These are phyloP conservation scores for Ephemerocybe angulata DNA, from an alignment of 768 basidiomycete species.

Conservation along the genomic window DNA sequence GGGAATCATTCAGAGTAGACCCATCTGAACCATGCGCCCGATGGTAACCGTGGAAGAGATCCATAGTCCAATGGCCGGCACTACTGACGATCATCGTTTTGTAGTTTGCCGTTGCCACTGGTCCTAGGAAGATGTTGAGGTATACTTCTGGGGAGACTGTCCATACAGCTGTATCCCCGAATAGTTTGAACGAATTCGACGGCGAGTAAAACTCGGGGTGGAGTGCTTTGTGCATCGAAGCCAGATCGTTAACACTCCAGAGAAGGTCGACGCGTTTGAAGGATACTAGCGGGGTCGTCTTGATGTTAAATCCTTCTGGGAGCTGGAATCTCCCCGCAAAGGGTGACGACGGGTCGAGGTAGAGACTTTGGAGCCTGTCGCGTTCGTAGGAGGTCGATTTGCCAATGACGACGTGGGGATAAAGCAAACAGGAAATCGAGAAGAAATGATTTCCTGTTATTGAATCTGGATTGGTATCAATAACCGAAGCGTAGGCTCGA, in stretches of 20 bases:
- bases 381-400: conserved; percentile 31
- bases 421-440: conserved; percentile 62
- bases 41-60: conserved; percentile 38
- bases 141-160: conserved; percentile 51
- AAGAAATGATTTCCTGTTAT: conserved; percentile 74
- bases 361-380: conserved; percentile 59
- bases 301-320: conserved; percentile 53
- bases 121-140: conserved; percentile 44
- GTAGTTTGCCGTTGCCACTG: conserved; percentile 50
- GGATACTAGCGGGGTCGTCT: conserved; percentile 55
- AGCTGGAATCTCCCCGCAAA: conserved; percentile 23
- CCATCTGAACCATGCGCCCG: background rate
- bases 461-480: conserved; percentile 41
- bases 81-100: conserved; percentile 61
- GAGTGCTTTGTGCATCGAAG: conserved; percentile 36
- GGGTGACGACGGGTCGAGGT: conserved; percentile 54
- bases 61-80: conserved; percentile 68
- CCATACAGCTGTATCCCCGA: conserved; percentile 56
- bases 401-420: conserved; percentile 61
- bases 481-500: background rate
- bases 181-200: conserved; percentile 33
- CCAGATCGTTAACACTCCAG: conserved; percentile 45
- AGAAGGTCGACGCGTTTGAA: conserved; percentile 67
- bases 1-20: conserved; percentile 3
- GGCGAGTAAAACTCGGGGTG: conserved; percentile 23